These are phyloP conservation scores for Fonsecaea pedrosoi DNA, from an alignment of 2,329 filamentous ascomycete species.

Conservation along the genomic window DNA sequence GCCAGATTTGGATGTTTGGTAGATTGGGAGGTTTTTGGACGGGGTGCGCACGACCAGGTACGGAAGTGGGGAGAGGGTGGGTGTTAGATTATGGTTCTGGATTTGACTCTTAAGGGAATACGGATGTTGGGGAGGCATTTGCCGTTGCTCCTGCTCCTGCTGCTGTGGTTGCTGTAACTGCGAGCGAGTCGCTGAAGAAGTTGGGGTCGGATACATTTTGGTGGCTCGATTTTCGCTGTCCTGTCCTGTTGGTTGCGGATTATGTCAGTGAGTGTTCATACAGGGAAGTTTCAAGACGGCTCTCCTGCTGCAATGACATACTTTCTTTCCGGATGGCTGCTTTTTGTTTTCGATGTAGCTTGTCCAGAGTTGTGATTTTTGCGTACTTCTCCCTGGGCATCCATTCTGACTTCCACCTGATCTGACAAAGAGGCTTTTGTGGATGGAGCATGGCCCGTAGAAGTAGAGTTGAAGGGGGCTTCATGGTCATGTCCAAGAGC, in stretches of 20 bases:
- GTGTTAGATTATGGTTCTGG: conserved; percentile 45
- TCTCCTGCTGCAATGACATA: conserved; percentile 24
- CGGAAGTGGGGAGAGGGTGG: conserved; percentile 53
- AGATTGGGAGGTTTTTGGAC: conserved; percentile 76
- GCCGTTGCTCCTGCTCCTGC: neutral
- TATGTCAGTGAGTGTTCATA: conserved; percentile 5
- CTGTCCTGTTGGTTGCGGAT: conserved; percentile 17
- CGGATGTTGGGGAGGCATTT: no score
- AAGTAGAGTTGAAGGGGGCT: conserved; percentile 34
- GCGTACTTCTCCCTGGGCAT: conserved; percentile 40
- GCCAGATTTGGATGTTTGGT: conserved; percentile 74
- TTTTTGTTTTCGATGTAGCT: conserved; percentile 41
- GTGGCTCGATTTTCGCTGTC: conserved; percentile 22
- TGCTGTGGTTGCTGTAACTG: conserved; percentile 31
- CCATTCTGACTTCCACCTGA: conserved; percentile 37
- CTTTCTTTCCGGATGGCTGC: conserved; percentile 36
- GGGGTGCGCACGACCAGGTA: conserved; percentile 77
- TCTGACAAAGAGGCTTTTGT: conserved; percentile 34
- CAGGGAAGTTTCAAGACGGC: neutral
- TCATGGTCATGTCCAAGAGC: conserved; percentile 24
- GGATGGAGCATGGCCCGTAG: conserved; percentile 32
- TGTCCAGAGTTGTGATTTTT: conserved; percentile 40
- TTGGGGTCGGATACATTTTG: conserved; percentile 34
- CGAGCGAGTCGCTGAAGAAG: conserved; percentile 19
- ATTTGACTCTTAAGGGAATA: conserved; percentile 44